Evolutionary conservation across 2,329 filamentous ascomycete species (phyloP).

Genomic region (Microthyrium microscopicum): DNA sequence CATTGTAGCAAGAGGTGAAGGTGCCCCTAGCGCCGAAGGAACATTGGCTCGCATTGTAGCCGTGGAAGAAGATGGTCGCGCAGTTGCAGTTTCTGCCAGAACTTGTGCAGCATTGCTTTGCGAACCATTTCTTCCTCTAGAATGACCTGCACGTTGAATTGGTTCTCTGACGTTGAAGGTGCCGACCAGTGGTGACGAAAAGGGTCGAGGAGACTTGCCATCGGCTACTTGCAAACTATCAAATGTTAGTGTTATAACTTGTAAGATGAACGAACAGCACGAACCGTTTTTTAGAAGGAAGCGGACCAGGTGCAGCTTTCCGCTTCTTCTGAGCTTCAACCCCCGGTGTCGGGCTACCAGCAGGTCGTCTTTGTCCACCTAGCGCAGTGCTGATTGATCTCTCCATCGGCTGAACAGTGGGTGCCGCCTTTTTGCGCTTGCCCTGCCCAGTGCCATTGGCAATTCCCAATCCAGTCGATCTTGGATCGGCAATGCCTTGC

Average conservation of each 20-base stretch:
- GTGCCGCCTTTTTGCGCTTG: slow-evolving; percentile 59
- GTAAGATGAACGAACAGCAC: background rate
- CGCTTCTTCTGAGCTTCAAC: slow-evolving; percentile 53
- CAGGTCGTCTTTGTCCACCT: slow-evolving; percentile 19
- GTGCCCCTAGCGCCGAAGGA: no score
- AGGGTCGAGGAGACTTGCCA: slow-evolving; percentile 50
- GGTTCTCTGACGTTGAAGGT: slow-evolving; percentile 45
- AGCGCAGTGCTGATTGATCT: slow-evolving; percentile 43
- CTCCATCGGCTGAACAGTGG: slow-evolving; percentile 37
- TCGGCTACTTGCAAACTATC: slow-evolving; percentile 31
- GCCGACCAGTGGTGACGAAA: slow-evolving; percentile 59
- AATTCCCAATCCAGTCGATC: slow-evolving; percentile 47
- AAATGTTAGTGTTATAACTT: slow-evolving; percentile 14
- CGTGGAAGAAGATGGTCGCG: slow-evolving; percentile 6
- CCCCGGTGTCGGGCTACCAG: slow-evolving; percentile 50
- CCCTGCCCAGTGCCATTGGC: slow-evolving; percentile 38
- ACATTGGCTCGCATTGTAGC: no score
- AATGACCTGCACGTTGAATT: slow-evolving; percentile 45
- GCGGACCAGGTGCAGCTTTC: slow-evolving; percentile 46
- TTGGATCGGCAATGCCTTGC: slow-evolving; percentile 20
- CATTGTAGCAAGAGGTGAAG: no score
- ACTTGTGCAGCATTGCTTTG: no score
- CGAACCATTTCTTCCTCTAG: no score
- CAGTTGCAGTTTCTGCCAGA: slow-evolving; percentile 23
- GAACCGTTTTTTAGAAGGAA: slow-evolving; percentile 26